These are phyloP conservation scores for Malassezia psittaci DNA, from an alignment of 1,284 basidiomycete genomes.

Conservation along the genomic window DNA sequence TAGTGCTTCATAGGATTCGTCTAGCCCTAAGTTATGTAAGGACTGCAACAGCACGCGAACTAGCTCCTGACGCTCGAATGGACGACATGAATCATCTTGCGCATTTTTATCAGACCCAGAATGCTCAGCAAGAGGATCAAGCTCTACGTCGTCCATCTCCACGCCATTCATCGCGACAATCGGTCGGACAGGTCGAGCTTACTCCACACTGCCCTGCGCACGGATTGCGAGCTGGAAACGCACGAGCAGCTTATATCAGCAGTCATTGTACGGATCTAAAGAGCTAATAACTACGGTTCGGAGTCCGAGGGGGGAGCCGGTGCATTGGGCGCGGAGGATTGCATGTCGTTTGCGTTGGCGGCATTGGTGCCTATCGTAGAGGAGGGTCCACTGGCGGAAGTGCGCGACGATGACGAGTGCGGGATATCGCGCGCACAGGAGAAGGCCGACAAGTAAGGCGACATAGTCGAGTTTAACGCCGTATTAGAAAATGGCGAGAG, in stretches of 20 bases:
- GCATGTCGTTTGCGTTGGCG: background rate
- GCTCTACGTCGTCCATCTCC: background rate
- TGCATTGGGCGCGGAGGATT: background rate
- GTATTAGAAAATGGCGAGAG: slow-evolving; percentile 44
- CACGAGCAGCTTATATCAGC: background rate
- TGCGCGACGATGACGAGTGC: slow-evolving; percentile 33
- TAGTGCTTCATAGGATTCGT: slow-evolving; percentile 73
- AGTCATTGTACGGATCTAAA: background rate
- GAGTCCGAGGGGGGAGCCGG: background rate
- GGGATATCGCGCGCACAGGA: slow-evolving; percentile 45
- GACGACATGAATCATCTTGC: background rate
- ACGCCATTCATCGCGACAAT: background rate
- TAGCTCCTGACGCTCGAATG: slow-evolving; percentile 69
- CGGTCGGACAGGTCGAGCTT: background rate
- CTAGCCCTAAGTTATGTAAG: slow-evolving; percentile 81
- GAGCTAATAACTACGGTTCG: background rate
- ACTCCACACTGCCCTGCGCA: too few species aligned
- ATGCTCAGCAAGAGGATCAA: too few species aligned
- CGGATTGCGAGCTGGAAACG: too few species aligned
- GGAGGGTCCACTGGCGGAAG: slow-evolving; percentile 4
- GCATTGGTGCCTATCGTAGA: background rate
- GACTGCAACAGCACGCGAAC: slow-evolving; percentile 82
- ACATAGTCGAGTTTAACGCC: slow-evolving; percentile 39
- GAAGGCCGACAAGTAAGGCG: slow-evolving; percentile 44
- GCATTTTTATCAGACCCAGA: background rate